These are phyloP conservation scores for Plasmodium cynomolgi DNA, from an alignment of 169 alveolate genomes.

Conservation along the genomic window DNA sequence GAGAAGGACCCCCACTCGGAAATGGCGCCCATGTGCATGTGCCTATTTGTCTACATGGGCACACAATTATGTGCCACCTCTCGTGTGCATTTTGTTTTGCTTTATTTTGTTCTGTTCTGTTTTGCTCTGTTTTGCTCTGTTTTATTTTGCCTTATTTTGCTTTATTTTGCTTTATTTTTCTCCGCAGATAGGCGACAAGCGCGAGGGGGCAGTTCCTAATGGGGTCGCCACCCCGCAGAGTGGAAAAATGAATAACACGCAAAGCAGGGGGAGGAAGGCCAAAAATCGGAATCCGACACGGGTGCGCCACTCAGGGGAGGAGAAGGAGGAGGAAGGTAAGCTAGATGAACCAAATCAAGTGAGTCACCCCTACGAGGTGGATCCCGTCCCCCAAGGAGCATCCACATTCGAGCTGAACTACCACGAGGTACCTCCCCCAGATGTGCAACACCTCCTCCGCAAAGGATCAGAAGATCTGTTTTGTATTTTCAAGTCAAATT, in stretches of 20 bases:
- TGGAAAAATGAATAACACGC: neutral
- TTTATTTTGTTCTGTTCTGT: too few species aligned
- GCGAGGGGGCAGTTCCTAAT: neutral
- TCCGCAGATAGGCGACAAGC: neutral
- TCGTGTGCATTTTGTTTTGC: neutral
- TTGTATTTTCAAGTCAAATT: conserved; percentile 83
- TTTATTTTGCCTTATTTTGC: neutral
- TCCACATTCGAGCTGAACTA: conserved; percentile 58
- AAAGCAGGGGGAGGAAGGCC: neutral
- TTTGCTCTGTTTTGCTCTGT: neutral
- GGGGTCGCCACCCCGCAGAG: neutral
- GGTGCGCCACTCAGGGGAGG: too few species aligned
- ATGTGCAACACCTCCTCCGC: conserved; percentile 53
- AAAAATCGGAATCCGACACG: neutral
- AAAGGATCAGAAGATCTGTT: conserved; percentile 71
- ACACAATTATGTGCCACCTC: neutral
- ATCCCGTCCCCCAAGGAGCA: conserved; percentile 40
- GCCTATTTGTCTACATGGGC: neutral
- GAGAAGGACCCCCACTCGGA: neutral
- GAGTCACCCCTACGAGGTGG: conserved; percentile 76
- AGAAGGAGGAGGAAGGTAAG: neutral
- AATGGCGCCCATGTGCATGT: neutral
- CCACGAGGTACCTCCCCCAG: conserved; percentile 79
- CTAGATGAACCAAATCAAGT: conserved; percentile 36
- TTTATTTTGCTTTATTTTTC: neutral